phyloP scores from a whole-genome alignment of 2,329 filamentous ascomycete genomes.

The Dothideomycetes sp. region DNA sequence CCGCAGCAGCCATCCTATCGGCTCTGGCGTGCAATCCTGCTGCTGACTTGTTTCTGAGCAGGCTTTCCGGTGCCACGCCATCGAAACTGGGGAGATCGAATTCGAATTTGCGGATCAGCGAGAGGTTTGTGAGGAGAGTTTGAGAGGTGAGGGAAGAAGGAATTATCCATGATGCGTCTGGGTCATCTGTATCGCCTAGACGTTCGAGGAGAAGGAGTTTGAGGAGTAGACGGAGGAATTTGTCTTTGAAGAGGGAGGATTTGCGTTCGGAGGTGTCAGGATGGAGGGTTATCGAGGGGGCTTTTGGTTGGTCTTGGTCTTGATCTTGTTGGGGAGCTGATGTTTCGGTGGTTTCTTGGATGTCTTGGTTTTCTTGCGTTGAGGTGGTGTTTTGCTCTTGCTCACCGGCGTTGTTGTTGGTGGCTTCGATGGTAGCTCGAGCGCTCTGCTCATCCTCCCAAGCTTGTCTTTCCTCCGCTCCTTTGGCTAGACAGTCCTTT shows the following conservation, averaged over 20 bases:
- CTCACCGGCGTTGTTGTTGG: slow-evolving; percentile 15
- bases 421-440: slow-evolving; percentile 31
- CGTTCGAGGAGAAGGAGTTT: slow-evolving; percentile 62
- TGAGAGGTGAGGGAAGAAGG: slow-evolving; percentile 56
- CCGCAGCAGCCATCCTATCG: slow-evolving; percentile 3
- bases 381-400: neutral
- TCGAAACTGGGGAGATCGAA: slow-evolving; percentile 71
- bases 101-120: slow-evolving; percentile 67
- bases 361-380: neutral
- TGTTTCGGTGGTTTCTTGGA: neutral
- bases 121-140: slow-evolving; percentile 58
- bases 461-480: slow-evolving; percentile 61
- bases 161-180: slow-evolving; percentile 70
- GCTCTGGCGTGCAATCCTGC: slow-evolving; percentile 19
- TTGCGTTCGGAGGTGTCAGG: slow-evolving; percentile 58
- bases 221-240: slow-evolving; percentile 77
- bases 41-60: slow-evolving; percentile 63
- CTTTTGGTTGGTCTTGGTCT: slow-evolving; percentile 26
- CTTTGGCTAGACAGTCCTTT: slow-evolving; percentile 58
- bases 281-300: slow-evolving; percentile 48
- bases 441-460: slow-evolving; percentile 68
- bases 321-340: slow-evolving; percentile 4
- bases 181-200: slow-evolving; percentile 57
- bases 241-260: slow-evolving; percentile 78
- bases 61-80: slow-evolving; percentile 62